Conservation (phyloP, 768 basidiomycete genomes). For the Lentinula sp. region DNA sequence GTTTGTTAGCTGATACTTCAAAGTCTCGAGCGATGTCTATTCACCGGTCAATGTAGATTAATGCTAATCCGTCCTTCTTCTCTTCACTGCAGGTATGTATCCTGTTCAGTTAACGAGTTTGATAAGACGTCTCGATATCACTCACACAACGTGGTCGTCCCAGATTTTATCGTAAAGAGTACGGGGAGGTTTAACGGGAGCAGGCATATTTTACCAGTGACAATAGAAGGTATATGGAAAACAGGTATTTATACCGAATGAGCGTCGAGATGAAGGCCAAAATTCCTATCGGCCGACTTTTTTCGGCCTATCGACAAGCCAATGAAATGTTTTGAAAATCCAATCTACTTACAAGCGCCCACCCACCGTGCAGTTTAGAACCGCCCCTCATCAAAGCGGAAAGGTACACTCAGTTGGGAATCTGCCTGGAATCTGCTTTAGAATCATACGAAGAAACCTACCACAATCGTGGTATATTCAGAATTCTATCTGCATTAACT, state of each 20-base stretch:
- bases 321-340: slow-evolving; percentile 6
- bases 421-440: too few species aligned
- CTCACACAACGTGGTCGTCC: slow-evolving; percentile 93
- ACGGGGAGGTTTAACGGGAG: slow-evolving; percentile 49
- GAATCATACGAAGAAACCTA: too few species aligned
- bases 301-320: slow-evolving; percentile 7
- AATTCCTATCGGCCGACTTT: slow-evolving; percentile 9
- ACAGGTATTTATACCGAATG: neutral
- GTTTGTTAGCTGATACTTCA: neutral
- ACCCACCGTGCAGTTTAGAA: too few species aligned
- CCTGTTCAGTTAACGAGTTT: slow-evolving; percentile 7
- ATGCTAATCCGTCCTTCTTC: slow-evolving; percentile 70
- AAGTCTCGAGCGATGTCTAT: slow-evolving; percentile 7
- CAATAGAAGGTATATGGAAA: neutral
- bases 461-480: too few species aligned
- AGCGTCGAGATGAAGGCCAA: neutral
- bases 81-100: slow-evolving; percentile 40
- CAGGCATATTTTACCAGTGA: slow-evolving; percentile 27
- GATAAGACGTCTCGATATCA: slow-evolving; percentile 4
- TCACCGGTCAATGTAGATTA: slow-evolving; percentile 81
- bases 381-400: too few species aligned
- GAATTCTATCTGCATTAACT: too few species aligned
- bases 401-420: too few species aligned
- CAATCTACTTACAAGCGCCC: neutral
- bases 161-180: slow-evolving; percentile 98